Base-by-base conservation (phyloP, 2,329 filamentous ascomycete genomes). In the Nemania bipapillata region DNA sequence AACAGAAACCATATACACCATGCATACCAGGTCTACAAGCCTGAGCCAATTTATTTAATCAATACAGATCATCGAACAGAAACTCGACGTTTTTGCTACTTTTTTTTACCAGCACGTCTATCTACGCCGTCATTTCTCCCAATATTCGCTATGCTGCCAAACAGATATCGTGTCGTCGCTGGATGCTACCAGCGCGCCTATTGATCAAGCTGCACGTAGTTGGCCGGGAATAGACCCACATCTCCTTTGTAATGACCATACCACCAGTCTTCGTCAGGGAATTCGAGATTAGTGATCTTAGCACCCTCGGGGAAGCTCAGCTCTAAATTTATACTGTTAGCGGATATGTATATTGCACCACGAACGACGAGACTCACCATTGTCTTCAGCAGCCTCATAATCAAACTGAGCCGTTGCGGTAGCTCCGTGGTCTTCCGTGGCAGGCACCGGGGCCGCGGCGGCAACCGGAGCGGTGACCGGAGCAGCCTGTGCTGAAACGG, bases 191-290 rank as follows among this genome's bases (percentile, higher is more conserved):
- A n/a, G n/a, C 53, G 52, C n/a, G 69, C 68, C 76, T 72, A 78
- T 66, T 69, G 59, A 42, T 70, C 68, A 30, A 67, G 68, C 60
- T 90, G 82, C 71, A 91, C 90, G 74, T 91, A 91, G 79, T 91
- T 91, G 77, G 89, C 86, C 12, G 90, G 90, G 88, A 99, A 99
- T 53, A 99, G 86, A 70, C 96, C 96, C 32, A 87, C 87, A 66
- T 90, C 87, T 58, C 94, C 94, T 28, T 90, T 86, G 80, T 91
- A 96, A 76, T 92, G 89, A 66, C 96, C 96, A 75, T 95, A 92
- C 96, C 96, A 99, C 96, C 96, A 99, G 79, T 99, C 96, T 73
- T 98, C 95, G 76, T 98, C 96, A 1, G 96, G 96, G 81, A 98
- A 98, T 83, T 97, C 93, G 72, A 99, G 84, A 77, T 91, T 87